phyloP scores from a whole-genome alignment of 305 asterid genomes.

The Fraxinus velutina region DNA sequence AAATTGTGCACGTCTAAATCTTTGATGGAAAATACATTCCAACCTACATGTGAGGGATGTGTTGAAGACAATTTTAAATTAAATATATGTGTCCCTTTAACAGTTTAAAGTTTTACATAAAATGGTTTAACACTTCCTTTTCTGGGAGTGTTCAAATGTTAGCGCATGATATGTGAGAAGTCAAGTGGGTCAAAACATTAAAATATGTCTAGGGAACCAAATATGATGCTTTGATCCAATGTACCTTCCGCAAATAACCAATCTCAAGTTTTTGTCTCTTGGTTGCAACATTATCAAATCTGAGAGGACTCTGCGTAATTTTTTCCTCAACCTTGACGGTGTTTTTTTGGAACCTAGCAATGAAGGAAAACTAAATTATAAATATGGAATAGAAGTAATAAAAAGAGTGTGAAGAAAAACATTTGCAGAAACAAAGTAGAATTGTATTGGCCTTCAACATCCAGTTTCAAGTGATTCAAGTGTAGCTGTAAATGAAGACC shows the following conservation, averaged over 20 bases:
- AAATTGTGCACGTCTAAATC: not conserved
- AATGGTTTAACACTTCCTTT: not conserved
- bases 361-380: constrained; percentile 20
- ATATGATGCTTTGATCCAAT: not conserved
- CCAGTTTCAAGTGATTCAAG: not conserved
- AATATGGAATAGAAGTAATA: not conserved
- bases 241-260: constrained; percentile 74
- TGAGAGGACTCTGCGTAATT: constrained; percentile 25
- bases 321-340: constrained; percentile 28
- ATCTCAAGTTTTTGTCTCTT: constrained; percentile 80
- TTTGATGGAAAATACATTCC: not conserved
- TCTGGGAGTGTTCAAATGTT: not conserved
- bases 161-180: not conserved
- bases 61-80: not conserved
- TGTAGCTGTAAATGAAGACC: not conserved
- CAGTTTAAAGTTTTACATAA: not conserved
- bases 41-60: not conserved
- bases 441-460: not conserved
- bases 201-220: not conserved
- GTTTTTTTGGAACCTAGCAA: constrained; percentile 47
- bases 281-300: constrained; percentile 40
- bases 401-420: not conserved
- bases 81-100: not conserved
- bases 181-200: not conserved
- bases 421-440: not conserved